phyloP scores from a whole-genome alignment of 768 basidiomycete species.

The Suillus lakei region DNA sequence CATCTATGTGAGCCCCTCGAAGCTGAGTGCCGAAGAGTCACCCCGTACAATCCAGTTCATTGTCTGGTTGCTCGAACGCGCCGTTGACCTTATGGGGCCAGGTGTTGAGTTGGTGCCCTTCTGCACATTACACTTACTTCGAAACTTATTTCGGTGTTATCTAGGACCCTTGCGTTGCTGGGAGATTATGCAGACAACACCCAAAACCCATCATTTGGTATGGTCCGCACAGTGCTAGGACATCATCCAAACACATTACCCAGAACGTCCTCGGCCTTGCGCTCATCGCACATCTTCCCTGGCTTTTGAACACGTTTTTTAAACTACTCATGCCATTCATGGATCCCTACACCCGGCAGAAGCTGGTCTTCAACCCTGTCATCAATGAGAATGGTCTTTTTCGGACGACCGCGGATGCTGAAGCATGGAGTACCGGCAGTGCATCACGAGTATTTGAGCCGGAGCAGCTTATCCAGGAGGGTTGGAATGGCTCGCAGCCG shows the following conservation, averaged over 20 bases:
- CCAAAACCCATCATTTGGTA: conserved; percentile 53
- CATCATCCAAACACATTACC: conserved; percentile 84
- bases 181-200: conserved; percentile 78
- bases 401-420: conserved; percentile 25
- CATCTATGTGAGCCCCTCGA: conserved; percentile 68
- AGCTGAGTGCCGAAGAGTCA: conserved; percentile 77
- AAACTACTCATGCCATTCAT: conserved; percentile 81
- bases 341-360: conserved; percentile 78
- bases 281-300: conserved; percentile 84
- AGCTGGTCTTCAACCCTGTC: conserved; percentile 75
- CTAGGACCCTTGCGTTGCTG: conserved; percentile 69
- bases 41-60: conserved; percentile 73
- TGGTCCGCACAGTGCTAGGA: conserved; percentile 47
- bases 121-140: background rate
- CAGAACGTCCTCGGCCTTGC: conserved; percentile 82
- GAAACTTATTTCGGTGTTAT: background rate
- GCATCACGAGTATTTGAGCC: conserved; percentile 54
- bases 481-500: conserved; percentile 69
- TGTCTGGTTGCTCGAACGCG: conserved; percentile 81
- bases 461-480: conserved; percentile 69
- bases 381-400: conserved; percentile 29
- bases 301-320: conserved; percentile 73
- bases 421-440: conserved; percentile 1
- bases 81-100: conserved; percentile 76
- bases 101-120: conserved; percentile 73